Base-by-base conservation (phyloP, 495 filamentous ascomycete species). In the Jackrogersella multiformis region DNA sequence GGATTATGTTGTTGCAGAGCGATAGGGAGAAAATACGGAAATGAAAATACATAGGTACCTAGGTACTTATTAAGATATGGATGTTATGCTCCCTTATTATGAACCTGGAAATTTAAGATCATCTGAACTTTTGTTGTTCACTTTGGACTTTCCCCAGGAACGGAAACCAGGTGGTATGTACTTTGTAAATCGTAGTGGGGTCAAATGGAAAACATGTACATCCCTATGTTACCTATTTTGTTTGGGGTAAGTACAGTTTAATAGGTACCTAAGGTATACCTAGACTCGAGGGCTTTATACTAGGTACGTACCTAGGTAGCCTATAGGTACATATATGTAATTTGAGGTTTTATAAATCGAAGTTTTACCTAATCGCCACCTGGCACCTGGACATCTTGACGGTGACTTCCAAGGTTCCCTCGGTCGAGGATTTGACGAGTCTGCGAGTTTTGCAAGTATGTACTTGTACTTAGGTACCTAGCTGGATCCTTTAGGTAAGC, bases 41-140 rank as follows among this genome's bases (percentile, higher is more conserved):
- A 21, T 44, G 8, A 23, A 21, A 44, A 44, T 12, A 20, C 16
- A 20, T 18, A 20, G 28, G n/a, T n/a, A n/a, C n/a, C n/a, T n/a
- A n/a, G n/a, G n/a, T n/a, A n/a, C n/a, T n/a, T n/a, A n/a, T n/a
- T n/a, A n/a, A n/a, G n/a, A n/a, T n/a, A n/a, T n/a, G n/a, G n/a
- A n/a, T n/a, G n/a, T n/a, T n/a, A n/a, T n/a, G n/a, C n/a, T n/a
- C n/a, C n/a, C n/a, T n/a, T n/a, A n/a, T 30, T 30, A 30, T 30
- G 26, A 30, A 30, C 3, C n/a, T 30, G 4, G 4, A 42, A 51
- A 64, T 51, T 28, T 38, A 16, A 45, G 61, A 65, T 65, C 61
- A 65, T 44, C 61, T 58, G 61, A 58, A 57, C 46, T 53, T 44
- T 64, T 64, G 44, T 41, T 41, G 42, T 46, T 21, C 24, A 20